phyloP scores from a whole-genome alignment of 257 asterid genomes.

The Striga asiatica region DNA sequence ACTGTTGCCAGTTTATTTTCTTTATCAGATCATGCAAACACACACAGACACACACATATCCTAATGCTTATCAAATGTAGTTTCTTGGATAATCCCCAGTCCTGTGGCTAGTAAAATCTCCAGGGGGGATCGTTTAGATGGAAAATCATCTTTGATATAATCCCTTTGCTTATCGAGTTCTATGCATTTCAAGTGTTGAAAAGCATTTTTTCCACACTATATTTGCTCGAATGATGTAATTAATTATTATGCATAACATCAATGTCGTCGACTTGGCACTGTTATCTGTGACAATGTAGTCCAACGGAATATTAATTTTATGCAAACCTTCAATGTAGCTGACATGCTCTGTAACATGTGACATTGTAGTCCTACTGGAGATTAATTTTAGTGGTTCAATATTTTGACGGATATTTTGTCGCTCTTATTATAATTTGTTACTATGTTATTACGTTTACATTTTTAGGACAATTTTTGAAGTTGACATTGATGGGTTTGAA shows the following conservation, averaged over 20 bases:
- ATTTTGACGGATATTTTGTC: background rate
- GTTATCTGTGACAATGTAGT: too few relatives aligned
- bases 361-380: background rate
- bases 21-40: too few relatives aligned
- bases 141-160: background rate
- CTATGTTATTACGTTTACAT: background rate
- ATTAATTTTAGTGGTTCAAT: background rate
- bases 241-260: background rate
- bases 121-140: background rate
- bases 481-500: constrained; percentile 91
- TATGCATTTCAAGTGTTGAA: background rate
- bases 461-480: constrained; percentile 95
- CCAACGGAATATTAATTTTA: too few relatives aligned
- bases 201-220: background rate
- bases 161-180: background rate
- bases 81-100: background rate
- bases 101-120: background rate
- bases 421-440: background rate
- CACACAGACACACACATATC: background rate
- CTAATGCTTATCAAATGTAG: background rate
- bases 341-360: background rate
- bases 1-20: background rate
- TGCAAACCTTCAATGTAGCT: background rate
- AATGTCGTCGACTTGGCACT: too few relatives aligned
- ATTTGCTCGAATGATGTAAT: background rate